Percentiles rank a stretch among this genome's conserved stretches.
Evolutionary conservation across 2,329 filamentous ascomycete genomes (phyloP).

Genomic region (Elsinoe batatas): DNA sequence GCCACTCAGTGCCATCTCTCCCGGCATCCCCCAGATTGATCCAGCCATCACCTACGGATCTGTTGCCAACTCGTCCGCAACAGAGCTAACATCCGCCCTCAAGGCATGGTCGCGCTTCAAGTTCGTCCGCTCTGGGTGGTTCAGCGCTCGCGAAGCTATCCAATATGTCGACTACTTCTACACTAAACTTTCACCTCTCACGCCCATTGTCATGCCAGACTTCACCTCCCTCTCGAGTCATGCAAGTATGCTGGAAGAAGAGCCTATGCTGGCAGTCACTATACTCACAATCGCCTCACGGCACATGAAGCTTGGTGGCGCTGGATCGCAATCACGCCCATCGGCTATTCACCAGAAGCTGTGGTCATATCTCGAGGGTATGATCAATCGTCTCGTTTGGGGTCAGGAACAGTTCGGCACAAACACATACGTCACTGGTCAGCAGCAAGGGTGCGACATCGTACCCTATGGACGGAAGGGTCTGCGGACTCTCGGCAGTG

Average conservation of each 20-base stretch:
- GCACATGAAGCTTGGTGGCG: constrained; percentile 69
- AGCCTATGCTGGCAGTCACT: constrained; percentile 86
- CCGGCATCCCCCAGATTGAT: constrained; percentile 18
- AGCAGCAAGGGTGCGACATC: constrained; percentile 55
- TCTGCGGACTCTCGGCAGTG: constrained; percentile 79
- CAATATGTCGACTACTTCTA: constrained; percentile 96
- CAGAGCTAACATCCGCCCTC: constrained; percentile 48
- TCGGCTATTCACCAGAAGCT: constrained; percentile 91
- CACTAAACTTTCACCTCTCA: constrained; percentile 78
- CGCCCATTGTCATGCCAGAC: constrained; percentile 85
- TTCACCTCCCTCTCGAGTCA: constrained; percentile 77
- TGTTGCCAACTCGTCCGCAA: constrained; percentile 25
- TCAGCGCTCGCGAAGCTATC: constrained; percentile 86
- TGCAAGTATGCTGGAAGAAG: constrained; percentile 69
- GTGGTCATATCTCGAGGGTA: constrained; percentile 86
- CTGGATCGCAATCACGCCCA: constrained; percentile 71
- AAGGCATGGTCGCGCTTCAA: constrained; percentile 85
- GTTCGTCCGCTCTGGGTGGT: constrained; percentile 95
- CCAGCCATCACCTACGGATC: constrained; percentile 18
- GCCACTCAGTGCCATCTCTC: constrained; percentile 6
- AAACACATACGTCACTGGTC: constrained; percentile 68
- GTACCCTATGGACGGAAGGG: constrained; percentile 53
- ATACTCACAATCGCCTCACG: constrained; percentile 84
- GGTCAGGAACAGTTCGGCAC: constrained; percentile 93
- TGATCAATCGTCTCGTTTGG: constrained; percentile 93